These are phyloP conservation scores for Starmerella vaccinii DNA, from an alignment of 805 yeast species.

Conservation along the genomic window DNA sequence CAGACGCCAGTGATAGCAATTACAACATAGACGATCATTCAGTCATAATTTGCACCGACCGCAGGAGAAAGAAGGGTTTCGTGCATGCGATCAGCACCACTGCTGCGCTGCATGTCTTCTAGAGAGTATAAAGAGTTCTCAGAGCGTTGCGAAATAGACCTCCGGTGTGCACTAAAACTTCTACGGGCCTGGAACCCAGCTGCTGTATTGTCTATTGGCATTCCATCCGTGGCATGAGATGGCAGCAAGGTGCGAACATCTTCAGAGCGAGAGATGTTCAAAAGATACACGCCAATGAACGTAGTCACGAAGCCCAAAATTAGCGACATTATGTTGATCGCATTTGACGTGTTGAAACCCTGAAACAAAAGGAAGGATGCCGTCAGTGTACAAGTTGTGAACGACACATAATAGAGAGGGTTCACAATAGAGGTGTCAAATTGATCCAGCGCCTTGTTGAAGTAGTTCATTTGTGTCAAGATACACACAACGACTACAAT, in stretches of 20 bases:
- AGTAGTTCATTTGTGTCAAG: conserved; percentile 83
- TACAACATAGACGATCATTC: background rate
- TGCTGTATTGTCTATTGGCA: conserved; percentile 75
- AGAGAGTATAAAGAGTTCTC: conserved; percentile 11
- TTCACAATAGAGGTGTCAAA: conserved; percentile 87
- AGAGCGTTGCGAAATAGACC: conserved; percentile 13
- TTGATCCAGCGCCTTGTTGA: conserved; percentile 86
- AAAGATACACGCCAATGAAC: conserved; percentile 74
- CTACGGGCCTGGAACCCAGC: conserved; percentile 69
- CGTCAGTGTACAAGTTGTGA: conserved; percentile 74
- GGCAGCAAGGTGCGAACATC: conserved; percentile 29
- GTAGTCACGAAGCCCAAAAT: conserved; percentile 78
- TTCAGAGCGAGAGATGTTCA: conserved; percentile 59
- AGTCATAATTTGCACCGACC: background rate
- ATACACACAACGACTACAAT: conserved; percentile 69
- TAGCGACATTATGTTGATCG: conserved; percentile 69
- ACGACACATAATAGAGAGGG: conserved; percentile 82
- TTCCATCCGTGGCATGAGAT: conserved; percentile 53
- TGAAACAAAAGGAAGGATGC: conserved; percentile 80
- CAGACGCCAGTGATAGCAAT: too few species aligned
- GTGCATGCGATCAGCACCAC: conserved; percentile 15
- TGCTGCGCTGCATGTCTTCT: conserved; percentile 13
- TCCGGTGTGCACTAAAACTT: conserved; percentile 46
- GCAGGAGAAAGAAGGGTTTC: conserved; percentile 14
- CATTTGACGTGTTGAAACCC: conserved; percentile 76